Conservation (phyloP, 345 rosid species). For the Microthlaspi erraticum region DNA sequence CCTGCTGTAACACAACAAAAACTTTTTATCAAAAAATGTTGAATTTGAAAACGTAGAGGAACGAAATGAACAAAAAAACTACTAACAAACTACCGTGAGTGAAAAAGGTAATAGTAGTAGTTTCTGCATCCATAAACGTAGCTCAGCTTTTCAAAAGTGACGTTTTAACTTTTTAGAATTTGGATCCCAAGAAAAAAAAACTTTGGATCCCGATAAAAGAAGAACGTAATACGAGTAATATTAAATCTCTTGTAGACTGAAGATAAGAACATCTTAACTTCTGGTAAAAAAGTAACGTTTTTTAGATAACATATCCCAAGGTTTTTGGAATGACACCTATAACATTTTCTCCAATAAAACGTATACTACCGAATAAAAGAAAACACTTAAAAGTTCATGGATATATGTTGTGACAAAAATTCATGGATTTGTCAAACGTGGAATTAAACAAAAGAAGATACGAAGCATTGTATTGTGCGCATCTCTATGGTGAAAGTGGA, state of each 20-base stretch:
- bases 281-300: slow-evolving; percentile 11
- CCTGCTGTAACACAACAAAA: slow-evolving; percentile 17
- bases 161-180: slow-evolving; percentile 32
- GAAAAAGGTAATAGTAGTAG: neutral
- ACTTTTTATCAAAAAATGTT: neutral
- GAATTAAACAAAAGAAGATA: too few relatives aligned
- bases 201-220: slow-evolving; percentile 26
- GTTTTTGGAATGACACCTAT: slow-evolving; percentile 20
- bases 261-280: slow-evolving; percentile 23
- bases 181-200: slow-evolving; percentile 34
- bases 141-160: slow-evolving; percentile 35
- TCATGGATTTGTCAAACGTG: slow-evolving; percentile 1
- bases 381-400: neutral
- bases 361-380: neutral
- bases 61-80: slow-evolving; percentile 10
- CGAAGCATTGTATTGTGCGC: too few relatives aligned
- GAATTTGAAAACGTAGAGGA: neutral
- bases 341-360: neutral
- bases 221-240: neutral
- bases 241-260: slow-evolving; percentile 2
- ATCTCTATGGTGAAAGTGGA: slow-evolving; percentile 10
- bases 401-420: neutral
- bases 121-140: slow-evolving; percentile 14
- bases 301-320: slow-evolving; percentile 33
- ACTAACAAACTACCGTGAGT: neutral